A percentile compares a stretch with the other conserved stretches of the same genome.
These are phyloP conservation scores for Scheffersomyces lignosus DNA, from an alignment of 805 yeast species.

Conservation along the genomic window DNA sequence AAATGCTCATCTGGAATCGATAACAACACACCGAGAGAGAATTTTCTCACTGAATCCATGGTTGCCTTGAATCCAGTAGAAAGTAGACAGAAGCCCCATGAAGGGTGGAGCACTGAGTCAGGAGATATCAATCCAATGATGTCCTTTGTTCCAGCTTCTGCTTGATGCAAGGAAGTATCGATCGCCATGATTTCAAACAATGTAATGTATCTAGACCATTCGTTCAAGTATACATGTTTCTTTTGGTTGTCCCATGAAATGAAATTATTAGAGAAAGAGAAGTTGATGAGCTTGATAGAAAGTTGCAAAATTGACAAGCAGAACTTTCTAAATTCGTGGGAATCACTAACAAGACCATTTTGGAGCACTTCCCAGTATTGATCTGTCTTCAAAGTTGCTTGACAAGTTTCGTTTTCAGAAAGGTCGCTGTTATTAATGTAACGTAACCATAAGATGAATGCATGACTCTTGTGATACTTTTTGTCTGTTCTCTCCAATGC, in stretches of 20 bases:
- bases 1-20: conserved; percentile 49
- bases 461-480: conserved; percentile 35
- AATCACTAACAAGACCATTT: conserved; percentile 49
- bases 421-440: conserved; percentile 33
- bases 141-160: conserved; percentile 72
- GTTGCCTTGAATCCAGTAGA: conserved; percentile 75
- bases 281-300: conserved; percentile 49
- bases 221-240: conserved; percentile 32
- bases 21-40: conserved; percentile 56
- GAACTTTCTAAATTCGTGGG: conserved; percentile 71
- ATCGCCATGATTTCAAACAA: conserved; percentile 78
- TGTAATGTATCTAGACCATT: conserved; percentile 75
- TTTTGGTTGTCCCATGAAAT: conserved; percentile 46
- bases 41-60: conserved; percentile 74
- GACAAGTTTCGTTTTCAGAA: conserved; percentile 20
- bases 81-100: conserved; percentile 74
- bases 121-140: conserved; percentile 54
- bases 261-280: conserved; percentile 29
- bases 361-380: conserved; percentile 57
- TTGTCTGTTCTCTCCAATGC: conserved; percentile 27
- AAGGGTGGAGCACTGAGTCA: conserved; percentile 53
- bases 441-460: conserved; percentile 57
- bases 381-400: conserved; percentile 23
- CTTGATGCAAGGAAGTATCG: conserved; percentile 84
- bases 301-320: conserved; percentile 63